These are phyloP conservation scores for Fimicolochytrium jonesii DNA, from an alignment of 192 early-diverging fungal genomes.

Conservation along the genomic window DNA sequence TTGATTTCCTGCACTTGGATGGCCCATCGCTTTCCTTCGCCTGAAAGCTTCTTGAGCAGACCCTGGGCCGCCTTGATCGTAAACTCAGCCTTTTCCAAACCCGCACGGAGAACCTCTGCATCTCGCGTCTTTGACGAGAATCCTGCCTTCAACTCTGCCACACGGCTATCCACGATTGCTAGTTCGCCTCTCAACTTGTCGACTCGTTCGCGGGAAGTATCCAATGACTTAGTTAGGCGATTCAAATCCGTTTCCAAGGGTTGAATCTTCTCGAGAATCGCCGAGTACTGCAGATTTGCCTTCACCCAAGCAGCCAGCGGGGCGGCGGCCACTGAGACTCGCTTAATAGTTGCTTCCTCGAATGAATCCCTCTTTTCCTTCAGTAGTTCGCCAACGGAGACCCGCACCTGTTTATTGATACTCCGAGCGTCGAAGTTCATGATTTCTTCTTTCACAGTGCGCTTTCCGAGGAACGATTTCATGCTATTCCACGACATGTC, in stretches of 20 bases:
- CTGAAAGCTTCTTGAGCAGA: conserved; percentile 51
- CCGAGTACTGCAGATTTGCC: conserved; percentile 56
- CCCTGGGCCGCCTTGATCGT: conserved; percentile 46
- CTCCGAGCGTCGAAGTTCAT: conserved; percentile 58
- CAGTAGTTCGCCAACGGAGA: conserved; percentile 48
- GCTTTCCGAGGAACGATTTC: conserved; percentile 61
- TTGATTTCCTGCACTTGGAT: conserved; percentile 44
- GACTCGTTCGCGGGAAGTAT: conserved; percentile 39
- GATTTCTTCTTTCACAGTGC: conserved; percentile 62
- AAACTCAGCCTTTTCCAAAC: conserved; percentile 42
- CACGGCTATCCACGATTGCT: conserved; percentile 49
- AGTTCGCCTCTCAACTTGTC: conserved; percentile 44
- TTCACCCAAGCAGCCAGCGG: conserved; percentile 63
- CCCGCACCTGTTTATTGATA: conserved; percentile 41
- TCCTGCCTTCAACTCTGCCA: conserved; percentile 39
- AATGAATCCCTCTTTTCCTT: conserved; percentile 56
- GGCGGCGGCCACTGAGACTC: conserved; percentile 53
- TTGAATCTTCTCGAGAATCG: conserved; percentile 49
- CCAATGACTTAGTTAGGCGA: conserved; percentile 42
- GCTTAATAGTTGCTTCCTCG: conserved; percentile 50
- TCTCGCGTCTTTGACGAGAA: conserved; percentile 56
- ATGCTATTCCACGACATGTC: conserved; percentile 70
- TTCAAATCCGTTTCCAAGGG: conserved; percentile 49
- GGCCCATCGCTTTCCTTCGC: conserved; percentile 54
- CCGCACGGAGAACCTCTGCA: conserved; percentile 44